phyloP scores from a whole-genome alignment of 768 basidiomycete genomes.

The Hortiboletus flavorubellus region DNA sequence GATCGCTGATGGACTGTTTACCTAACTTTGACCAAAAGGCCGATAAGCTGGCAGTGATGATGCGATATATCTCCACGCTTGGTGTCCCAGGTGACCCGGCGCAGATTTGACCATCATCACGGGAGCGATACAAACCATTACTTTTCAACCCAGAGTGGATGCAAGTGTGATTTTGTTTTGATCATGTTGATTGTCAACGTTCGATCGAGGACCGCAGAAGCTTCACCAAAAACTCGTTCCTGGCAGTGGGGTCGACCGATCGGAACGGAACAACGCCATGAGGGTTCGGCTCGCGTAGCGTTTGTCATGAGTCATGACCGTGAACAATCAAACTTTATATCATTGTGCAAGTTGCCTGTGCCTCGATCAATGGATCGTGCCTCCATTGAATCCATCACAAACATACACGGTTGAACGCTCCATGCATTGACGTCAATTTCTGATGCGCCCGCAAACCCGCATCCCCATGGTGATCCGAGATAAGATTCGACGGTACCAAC shows the following conservation, averaged over 20 bases:
- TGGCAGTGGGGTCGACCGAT: neutral
- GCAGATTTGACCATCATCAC: neutral
- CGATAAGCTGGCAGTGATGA: neutral
- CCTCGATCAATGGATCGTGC: neutral
- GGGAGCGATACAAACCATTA: neutral
- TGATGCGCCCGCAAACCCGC: too few species aligned
- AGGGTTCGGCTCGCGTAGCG: too few species aligned
- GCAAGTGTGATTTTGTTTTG: neutral
- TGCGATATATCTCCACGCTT: conserved; percentile 4
- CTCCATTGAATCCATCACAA: too few species aligned
- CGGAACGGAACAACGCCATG: too few species aligned
- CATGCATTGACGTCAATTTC: too few species aligned
- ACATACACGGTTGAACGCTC: too few species aligned
- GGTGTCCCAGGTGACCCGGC: neutral
- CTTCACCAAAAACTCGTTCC: neutral
- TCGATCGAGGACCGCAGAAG: neutral
- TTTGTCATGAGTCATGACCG: too few species aligned
- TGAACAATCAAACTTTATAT: too few species aligned
- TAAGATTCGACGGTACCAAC: too few species aligned
- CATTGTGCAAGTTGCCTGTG: too few species aligned
- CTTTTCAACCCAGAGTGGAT: neutral
- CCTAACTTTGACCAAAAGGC: neutral
- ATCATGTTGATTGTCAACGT: neutral
- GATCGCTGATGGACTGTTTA: conserved; percentile 10
- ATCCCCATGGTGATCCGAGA: too few species aligned